A percentile compares a stretch with the other conserved stretches of the same genome.
These are phyloP conservation scores for Ceratocystis cubensis DNA, from an alignment of 2,329 filamentous ascomycete genomes.

Conservation along the genomic window DNA sequence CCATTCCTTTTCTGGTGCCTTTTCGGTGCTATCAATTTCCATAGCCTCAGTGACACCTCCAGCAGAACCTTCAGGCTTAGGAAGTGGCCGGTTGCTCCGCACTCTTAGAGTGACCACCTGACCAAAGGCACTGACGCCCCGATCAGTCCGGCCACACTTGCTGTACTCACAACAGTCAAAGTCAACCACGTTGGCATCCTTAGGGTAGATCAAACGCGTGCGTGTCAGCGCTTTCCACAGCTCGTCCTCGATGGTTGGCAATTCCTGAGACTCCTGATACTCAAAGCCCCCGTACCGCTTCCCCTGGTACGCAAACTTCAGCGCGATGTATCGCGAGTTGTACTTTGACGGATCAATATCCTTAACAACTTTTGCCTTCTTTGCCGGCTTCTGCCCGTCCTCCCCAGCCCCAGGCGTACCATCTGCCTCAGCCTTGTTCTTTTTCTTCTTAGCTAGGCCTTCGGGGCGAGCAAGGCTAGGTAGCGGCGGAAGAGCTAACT, in stretches of 20 bases:
- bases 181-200: slow-evolving; percentile 50
- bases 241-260: slow-evolving; percentile 83
- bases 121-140: slow-evolving; percentile 89
- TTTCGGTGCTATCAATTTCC: slow-evolving; percentile 16
- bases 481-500: slow-evolving; percentile 18
- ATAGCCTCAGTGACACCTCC: slow-evolving; percentile 21
- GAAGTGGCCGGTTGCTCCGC: slow-evolving; percentile 59
- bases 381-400: slow-evolving; percentile 22
- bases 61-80: slow-evolving; percentile 9
- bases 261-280: slow-evolving; percentile 58
- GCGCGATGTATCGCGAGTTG: slow-evolving; percentile 67
- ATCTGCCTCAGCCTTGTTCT: slow-evolving; percentile 14
- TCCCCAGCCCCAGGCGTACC: background rate
- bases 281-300: slow-evolving; percentile 89
- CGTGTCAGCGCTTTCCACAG: slow-evolving; percentile 83
- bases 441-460: slow-evolving; percentile 13
- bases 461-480: slow-evolving; percentile 17
- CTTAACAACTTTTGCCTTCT: slow-evolving; percentile 30
- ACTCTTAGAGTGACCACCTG: slow-evolving; percentile 81
- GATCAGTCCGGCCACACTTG: slow-evolving; percentile 88
- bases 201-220: slow-evolving; percentile 66
- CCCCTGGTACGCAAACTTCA: slow-evolving; percentile 90
- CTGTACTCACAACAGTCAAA: slow-evolving; percentile 82
- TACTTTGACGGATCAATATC: slow-evolving; percentile 70
- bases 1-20: slow-evolving; percentile 31